Base-by-base conservation (phyloP, 139 green algal genomes). In the Mesotaenium endlicherianum region DNA sequence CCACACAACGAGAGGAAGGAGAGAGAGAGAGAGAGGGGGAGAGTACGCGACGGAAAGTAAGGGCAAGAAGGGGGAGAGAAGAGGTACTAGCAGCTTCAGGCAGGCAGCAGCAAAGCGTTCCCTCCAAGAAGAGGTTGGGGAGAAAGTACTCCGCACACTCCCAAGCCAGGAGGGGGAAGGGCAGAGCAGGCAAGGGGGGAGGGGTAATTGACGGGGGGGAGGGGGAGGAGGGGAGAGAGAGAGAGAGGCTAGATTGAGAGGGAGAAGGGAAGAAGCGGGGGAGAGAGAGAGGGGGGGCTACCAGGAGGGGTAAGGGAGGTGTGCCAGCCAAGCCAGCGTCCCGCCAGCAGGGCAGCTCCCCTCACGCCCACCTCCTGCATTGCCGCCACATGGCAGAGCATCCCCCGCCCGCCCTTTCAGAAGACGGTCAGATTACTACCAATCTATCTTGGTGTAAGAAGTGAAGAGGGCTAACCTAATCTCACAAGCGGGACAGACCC, bases 361-460 rank as follows among this genome's bases (percentile, higher is more conserved):
- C 71, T 81, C 3, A 81, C 74, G 8, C 74, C 74, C 41, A 81
- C 74, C 43, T 81, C 74, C 74, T 81, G 74, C 43, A 67, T n/a
- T n/a, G n/a, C n/a, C n/a, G n/a, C n/a, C n/a, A n/a, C n/a, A n/a
- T n/a, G n/a, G n/a, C n/a, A n/a, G n/a, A n/a, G n/a, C n/a, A n/a
- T n/a, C n/a, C n/a, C n/a, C n/a, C n/a, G n/a, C n/a, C n/a, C n/a
- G n/a, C n/a, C n/a, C n/a, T n/a, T n/a, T n/a, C n/a, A n/a, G n/a
- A n/a, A n/a, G n/a, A n/a, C n/a, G n/a, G n/a, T n/a, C n/a, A n/a
- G n/a, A n/a, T n/a, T n/a, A n/a, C n/a, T n/a, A n/a, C n/a, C n/a
- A n/a, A n/a, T n/a, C n/a, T n/a, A n/a, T n/a, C n/a, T n/a, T n/a
- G n/a, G n/a, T n/a, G n/a, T n/a, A n/a, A n/a, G n/a, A n/a, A n/a